Conservation (phyloP, 2,329 filamentous ascomycete species). For the Lasiodiplodia sp. region DNA sequence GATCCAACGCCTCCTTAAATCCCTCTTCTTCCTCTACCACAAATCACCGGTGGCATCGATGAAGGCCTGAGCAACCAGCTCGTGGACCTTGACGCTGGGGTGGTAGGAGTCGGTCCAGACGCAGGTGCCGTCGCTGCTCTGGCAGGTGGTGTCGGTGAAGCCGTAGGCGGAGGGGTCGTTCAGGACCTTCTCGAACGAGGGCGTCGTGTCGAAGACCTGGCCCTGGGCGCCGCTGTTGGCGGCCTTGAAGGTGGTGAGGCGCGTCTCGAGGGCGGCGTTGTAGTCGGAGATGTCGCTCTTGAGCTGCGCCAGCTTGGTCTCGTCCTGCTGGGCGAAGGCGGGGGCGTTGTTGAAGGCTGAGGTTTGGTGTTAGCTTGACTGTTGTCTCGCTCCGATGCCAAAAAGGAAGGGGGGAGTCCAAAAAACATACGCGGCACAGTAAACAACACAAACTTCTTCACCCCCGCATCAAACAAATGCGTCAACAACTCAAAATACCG, state of each 20-base stretch:
- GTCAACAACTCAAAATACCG: conserved; percentile 54
- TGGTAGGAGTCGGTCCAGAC: conserved; percentile 52
- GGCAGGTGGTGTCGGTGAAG: conserved; percentile 53
- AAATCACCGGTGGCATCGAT: not conserved
- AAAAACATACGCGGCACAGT: conserved; percentile 59
- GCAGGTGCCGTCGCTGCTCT: conserved; percentile 52
- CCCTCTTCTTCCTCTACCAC: not conserved
- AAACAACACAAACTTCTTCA: conserved; percentile 65
- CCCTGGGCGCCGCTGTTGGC: conserved; percentile 45
- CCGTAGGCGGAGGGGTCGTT: conserved; percentile 53
- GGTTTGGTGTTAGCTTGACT: conserved; percentile 31
- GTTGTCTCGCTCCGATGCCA: not conserved
- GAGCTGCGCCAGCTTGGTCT: conserved; percentile 11
- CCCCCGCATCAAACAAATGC: conserved; percentile 60
- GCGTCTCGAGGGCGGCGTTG: conserved; percentile 45
- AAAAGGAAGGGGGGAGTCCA: not conserved
- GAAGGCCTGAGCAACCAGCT: conserved; percentile 24
- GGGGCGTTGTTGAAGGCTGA: conserved; percentile 33
- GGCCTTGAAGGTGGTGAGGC: conserved; percentile 43
- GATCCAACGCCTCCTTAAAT: not conserved
- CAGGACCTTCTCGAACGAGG: conserved; percentile 53
- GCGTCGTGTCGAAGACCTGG: conserved; percentile 51
- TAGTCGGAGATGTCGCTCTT: conserved; percentile 46
- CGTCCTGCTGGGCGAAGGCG: conserved; percentile 41
- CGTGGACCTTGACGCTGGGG: conserved; percentile 32